These are phyloP conservation scores for Citrus hindsii DNA, from an alignment of 345 rosid genomes.

Conservation along the genomic window DNA sequence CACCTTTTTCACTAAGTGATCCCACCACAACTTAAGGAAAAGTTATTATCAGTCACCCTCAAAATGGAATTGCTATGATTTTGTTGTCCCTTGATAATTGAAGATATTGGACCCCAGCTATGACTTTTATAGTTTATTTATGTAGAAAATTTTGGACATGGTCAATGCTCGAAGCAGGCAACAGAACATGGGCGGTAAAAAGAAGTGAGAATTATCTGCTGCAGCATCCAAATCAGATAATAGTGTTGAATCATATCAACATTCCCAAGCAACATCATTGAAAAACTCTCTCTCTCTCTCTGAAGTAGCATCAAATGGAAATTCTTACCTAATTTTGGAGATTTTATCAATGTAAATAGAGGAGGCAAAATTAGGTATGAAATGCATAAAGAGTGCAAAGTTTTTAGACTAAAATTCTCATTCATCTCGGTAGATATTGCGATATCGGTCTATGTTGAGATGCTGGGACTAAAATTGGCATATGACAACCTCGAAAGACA, in stretches of 20 bases:
- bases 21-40: background rate
- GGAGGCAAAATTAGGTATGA: background rate
- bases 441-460: background rate
- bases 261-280: background rate
- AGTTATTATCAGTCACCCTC: conserved; percentile 4
- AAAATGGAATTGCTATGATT: background rate
- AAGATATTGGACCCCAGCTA: background rate
- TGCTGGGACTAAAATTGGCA: background rate
- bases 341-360: background rate
- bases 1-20: background rate
- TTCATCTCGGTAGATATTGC: background rate
- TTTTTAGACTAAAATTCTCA: background rate
- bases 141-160: background rate
- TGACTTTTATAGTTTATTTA: background rate
- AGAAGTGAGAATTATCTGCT: background rate
- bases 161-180: background rate
- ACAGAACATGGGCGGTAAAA: background rate
- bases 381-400: background rate
- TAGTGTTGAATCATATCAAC: background rate
- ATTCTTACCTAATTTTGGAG: background rate
- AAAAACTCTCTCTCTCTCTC: background rate
- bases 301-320: background rate
- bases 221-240: background rate
- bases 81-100: background rate
- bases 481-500: background rate